These are phyloP conservation scores for Azolla pinnata DNA, from an alignment of 75 land plant species.

Conservation along the genomic window DNA sequence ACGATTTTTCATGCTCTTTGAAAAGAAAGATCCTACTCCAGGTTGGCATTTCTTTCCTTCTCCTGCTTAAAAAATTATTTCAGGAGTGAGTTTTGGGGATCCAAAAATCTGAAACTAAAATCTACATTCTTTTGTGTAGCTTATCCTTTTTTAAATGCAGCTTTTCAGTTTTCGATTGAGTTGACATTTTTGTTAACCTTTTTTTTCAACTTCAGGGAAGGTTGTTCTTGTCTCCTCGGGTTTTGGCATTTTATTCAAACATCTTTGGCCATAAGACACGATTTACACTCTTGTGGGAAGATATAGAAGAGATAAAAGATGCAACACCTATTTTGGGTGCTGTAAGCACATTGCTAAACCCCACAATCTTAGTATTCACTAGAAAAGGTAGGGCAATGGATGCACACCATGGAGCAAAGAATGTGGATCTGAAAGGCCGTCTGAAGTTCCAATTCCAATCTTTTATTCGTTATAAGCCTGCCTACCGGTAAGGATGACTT, in stretches of 20 bases:
- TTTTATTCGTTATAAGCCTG: constrained; percentile 49
- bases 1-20: constrained; percentile 80
- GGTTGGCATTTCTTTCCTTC: too few species aligned
- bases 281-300: constrained; percentile 82
- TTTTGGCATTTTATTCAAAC: constrained; percentile 78
- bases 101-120: too few species aligned
- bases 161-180: too few species aligned
- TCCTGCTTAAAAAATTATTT: too few species aligned
- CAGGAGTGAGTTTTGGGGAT: too few species aligned
- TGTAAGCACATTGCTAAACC: constrained; percentile 38
- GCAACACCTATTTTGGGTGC: constrained; percentile 42
- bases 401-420: constrained; percentile 58
- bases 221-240: constrained; percentile 65
- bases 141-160: too few species aligned
- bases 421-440: constrained; percentile 58
- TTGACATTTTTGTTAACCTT: too few species aligned
- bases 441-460: constrained; percentile 65
- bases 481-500: constrained; percentile 62
- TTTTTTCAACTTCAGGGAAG: constrained; percentile 59
- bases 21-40: constrained; percentile 80
- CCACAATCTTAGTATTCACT: constrained; percentile 45
- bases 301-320: constrained; percentile 64
- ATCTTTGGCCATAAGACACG: constrained; percentile 81
- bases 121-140: too few species aligned
- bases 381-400: constrained; percentile 57